Base-by-base conservation (phyloP, 2,329 filamentous ascomycete genomes). In the Monilinia laxa region DNA sequence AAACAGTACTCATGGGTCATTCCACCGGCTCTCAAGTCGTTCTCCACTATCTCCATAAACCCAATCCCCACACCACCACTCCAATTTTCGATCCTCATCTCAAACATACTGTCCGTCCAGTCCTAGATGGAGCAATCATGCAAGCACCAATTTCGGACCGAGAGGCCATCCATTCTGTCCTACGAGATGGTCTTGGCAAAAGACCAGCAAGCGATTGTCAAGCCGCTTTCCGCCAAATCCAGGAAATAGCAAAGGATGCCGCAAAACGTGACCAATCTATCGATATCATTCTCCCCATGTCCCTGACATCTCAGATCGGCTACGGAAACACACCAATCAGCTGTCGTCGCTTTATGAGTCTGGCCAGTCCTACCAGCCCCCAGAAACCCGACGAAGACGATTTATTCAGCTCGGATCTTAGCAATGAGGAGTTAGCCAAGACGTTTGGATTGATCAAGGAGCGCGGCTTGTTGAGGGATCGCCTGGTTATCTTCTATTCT, bases 1-100 rank as follows among this genome's bases (percentile, higher is more conserved):
- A 86, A 66, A 73, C 89, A 23, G 85, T 88, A 35, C 77, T 90
- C 51, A 88, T 90, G 85, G 87, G 87, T 2, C 87, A 90, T 72
- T 87, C 84, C 1, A 90, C 88, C 0, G 87, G 87, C 0, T 88
- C 84, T 70, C 88, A 90, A 75, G 87, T 88, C 73, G 81, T 86
- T 12, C 81, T 90, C 77, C 85, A 88, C 71, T 90, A 90, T 70
- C 74, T 88, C 1, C 76, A 79, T 68, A 75, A 78, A 4, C 75
- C 78, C 2, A 82, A 81, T 64, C 80, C 75, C 4, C 75, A 76
- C 68, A 62, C 58, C 7, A 62, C 28, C 45, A 62, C 58, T 2
- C 58, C 58, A 6, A 62, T 51, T n/a, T 62, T 62, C 12, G 58
- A 62, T 25, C 58, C 58, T 9, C 45, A 62, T 62, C 31, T 62